Conservation (phyloP, 768 basidiomycete genomes). For the Lentinus brumalis region DNA sequence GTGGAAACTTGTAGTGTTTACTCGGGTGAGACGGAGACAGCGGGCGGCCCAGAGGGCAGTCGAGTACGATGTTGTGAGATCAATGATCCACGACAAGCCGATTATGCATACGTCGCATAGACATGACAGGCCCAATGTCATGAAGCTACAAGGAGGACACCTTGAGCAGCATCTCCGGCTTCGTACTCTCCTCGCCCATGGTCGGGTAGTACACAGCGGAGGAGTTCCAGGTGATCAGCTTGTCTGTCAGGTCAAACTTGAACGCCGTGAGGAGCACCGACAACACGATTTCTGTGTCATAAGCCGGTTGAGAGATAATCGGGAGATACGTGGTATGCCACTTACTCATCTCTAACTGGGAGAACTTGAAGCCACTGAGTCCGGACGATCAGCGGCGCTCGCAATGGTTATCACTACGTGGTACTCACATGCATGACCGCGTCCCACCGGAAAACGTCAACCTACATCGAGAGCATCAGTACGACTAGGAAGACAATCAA, state of each 20-base stretch:
- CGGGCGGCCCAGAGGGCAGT: too few species aligned
- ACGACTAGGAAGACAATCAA: neutral
- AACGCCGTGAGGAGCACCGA: constrained; percentile 15
- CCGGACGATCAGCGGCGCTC: neutral
- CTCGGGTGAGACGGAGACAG: too few species aligned
- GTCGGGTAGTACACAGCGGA: constrained; percentile 26
- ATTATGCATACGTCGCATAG: too few species aligned
- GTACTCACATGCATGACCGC: constrained; percentile 37
- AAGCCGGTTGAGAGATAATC: neutral
- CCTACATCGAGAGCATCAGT: neutral
- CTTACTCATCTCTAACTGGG: constrained; percentile 28
- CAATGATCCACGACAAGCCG: too few species aligned
- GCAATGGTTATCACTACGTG: neutral
- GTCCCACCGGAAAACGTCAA: neutral
- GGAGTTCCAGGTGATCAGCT: constrained; percentile 29
- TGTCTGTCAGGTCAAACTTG: constrained; percentile 24
- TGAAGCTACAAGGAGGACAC: neutral
- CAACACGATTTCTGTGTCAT: constrained; percentile 4
- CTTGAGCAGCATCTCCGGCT: neutral
- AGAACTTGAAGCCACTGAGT: constrained; percentile 44
- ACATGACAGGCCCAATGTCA: too few species aligned
- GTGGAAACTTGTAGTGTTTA: too few species aligned
- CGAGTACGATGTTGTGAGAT: too few species aligned
- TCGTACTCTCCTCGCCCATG: constrained; percentile 1
- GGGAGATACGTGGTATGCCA: neutral